Base-by-base conservation (phyloP, 2,329 filamentous ascomycete genomes). In the Colletotrichum endophyticum region DNA sequence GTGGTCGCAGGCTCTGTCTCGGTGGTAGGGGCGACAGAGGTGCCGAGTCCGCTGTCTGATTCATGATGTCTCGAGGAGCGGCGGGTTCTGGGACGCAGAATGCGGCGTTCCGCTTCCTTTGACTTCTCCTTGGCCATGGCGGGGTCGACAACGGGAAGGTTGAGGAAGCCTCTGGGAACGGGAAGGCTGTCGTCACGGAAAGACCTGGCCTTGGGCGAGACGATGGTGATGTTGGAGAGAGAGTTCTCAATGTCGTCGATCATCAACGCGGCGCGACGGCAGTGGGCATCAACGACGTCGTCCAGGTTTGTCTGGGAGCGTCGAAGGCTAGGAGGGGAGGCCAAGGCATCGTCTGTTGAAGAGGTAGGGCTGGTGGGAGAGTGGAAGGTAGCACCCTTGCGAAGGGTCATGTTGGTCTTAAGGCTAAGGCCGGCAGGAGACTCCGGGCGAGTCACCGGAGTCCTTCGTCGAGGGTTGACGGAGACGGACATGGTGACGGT, bases 41-140 rank as follows among this genome's bases (percentile, higher is more conserved):
- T 94, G 69, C 96, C 96, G 78, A 98, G 89, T 70, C 95, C 96
- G 84, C 96, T 98, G 87, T 98, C 96, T 19, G 95, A 97, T 75
- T 92, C 91, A 85, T 96, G 94, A 81, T 92, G 91, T 82, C 93
- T 90, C 59, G 88, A 89, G 76, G 87, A 86, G 82, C 92, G 90
- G 74, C 89, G 89, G 67, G 86, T 87, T 75, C 90, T 90, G 78
- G 90, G 89, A 75, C 89, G 91, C 78, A 90, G 84, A 56, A 89
- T 85, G 77, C 88, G 88, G 75, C 88, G 86, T 83, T 89, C 88
- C 76, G 82, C 81, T 78, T 88, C 80, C 73, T 82, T 83, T 72
- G 72, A 72, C 36, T 62, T 76, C 77, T 85, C 82, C 79, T 86
- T 82, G 53, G 84, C 83, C 87, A 90, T 89, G 70, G 86, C 84